Evolutionary conservation across 1,284 basidiomycete genomes (phyloP), one percentile per base, ranked within the genome.

Genomic region (Mycosarcoma mackinlayi): DNA sequence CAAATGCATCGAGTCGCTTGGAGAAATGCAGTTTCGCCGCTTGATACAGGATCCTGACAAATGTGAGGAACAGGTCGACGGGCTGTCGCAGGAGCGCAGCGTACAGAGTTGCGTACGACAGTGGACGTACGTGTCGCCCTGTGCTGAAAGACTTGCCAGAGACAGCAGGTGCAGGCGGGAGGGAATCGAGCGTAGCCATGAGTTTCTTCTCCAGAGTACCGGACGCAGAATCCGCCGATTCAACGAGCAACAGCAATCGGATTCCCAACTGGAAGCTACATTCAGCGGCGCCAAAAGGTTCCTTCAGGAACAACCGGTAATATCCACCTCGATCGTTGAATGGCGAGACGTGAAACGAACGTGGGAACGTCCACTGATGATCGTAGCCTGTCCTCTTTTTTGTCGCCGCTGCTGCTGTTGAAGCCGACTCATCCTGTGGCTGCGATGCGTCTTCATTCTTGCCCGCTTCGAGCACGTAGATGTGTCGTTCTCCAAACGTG

Each of bases 281-380:
- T n/a, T 44, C 24, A 8, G 23, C 14, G 1, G 19, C 4, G 5
- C 28, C n/a, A 34, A 74, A 76, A 4, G 75, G 68, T 16, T 72
- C 53, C 18, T 57, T 62, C 19, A 79, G 58, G n/a, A 72, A 65
- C 19, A 78, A 56, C 8, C 86, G 86, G 80, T 92, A 92, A 81
- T 84, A 89, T 0, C 90, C 90, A 18, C 86, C 85, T 4, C 90
- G 86, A 72, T 91, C 89, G 80, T 91, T 92, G 85, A 91, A 92
- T 0, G 91, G 90, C 0, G 90, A 92, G 25, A 92, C 91, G 75
- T 92, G 90, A 80, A 92, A 92, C 56, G 87, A 86, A 21, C 90
- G 87, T 23, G 85, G 85, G 53, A 92, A 88, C 0, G 88, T 89
- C 89, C 90, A 92, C 63, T 89, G 86, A 72, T 90, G 86, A 48